Conservation (phyloP, 176 grass and related monocot genomes). For the Dendrocalamus sinicus region DNA sequence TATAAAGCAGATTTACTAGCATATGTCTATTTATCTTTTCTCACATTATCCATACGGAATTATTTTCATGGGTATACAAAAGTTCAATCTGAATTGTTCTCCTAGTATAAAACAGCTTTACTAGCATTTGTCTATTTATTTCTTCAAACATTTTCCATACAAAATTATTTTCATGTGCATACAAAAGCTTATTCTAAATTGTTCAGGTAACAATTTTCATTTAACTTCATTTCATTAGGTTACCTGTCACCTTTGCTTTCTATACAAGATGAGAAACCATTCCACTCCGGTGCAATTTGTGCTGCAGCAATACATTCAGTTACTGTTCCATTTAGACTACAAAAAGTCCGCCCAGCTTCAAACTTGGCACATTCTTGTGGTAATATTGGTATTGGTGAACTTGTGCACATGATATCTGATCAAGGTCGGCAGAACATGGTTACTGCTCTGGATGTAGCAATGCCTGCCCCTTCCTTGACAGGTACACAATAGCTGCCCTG, state of each 20-base stretch:
- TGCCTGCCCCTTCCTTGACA: conserved; percentile 79
- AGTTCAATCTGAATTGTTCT: conserved; percentile 9
- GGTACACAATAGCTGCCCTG: conserved; percentile 44
- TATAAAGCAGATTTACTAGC: background rate
- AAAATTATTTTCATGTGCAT: background rate
- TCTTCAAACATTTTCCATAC: background rate
- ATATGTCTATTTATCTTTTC: conserved; percentile 9
- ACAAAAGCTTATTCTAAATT: conserved; percentile 12
- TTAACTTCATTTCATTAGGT: conserved; percentile 52
- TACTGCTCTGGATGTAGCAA: conserved; percentile 73
- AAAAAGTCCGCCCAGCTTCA: conserved; percentile 45
- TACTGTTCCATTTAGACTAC: conserved; percentile 69
- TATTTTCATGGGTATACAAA: background rate
- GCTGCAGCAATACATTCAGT: conserved; percentile 83
- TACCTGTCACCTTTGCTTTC: conserved; percentile 57
- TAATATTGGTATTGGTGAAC: conserved; percentile 69
- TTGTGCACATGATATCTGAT: conserved; percentile 69
- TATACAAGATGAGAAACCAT: conserved; percentile 75
- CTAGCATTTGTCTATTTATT: conserved; percentile 9
- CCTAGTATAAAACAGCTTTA: background rate
- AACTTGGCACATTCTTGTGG: conserved; percentile 53
- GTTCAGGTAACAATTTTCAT: background rate
- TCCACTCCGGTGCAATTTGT: conserved; percentile 82
- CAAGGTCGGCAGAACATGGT: conserved; percentile 85
- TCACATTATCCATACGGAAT: background rate